These are phyloP conservation scores for Mortierella antarctica DNA, from an alignment of 192 early-diverging fungal genomes.

Conservation along the genomic window DNA sequence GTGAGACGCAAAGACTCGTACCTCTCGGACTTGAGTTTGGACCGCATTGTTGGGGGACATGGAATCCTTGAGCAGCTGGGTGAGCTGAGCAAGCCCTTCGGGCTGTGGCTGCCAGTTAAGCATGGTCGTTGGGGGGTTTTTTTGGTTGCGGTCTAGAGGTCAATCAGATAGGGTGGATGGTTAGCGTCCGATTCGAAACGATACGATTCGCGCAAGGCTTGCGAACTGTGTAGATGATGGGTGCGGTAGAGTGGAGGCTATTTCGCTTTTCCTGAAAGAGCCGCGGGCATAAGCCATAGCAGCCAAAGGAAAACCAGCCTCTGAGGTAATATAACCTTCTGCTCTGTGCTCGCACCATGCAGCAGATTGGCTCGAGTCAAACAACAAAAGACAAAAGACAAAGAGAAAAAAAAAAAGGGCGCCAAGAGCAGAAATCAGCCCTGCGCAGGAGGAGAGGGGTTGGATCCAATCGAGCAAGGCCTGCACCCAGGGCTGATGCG, in stretches of 20 bases:
- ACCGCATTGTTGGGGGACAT: constrained; percentile 74
- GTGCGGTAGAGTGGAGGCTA: too few species aligned
- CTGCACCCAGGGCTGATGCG: too few species aligned
- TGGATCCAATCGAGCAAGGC: too few species aligned
- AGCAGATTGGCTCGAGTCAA: neutral
- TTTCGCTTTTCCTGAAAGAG: too few species aligned
- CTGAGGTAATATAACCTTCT: too few species aligned
- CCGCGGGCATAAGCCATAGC: too few species aligned
- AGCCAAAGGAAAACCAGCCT: too few species aligned
- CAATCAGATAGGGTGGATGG: neutral
- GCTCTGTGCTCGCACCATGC: too few species aligned
- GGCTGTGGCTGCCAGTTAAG: constrained; percentile 82
- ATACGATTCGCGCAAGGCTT: too few species aligned
- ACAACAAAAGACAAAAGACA: neutral
- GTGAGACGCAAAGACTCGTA: constrained; percentile 44
- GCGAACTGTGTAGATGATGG: neutral
- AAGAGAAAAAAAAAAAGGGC: neutral
- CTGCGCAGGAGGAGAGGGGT: too few species aligned
- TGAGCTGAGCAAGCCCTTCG: constrained; percentile 80
- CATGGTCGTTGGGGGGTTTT: constrained; percentile 15
- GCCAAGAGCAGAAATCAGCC: neutral
- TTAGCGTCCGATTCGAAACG: too few species aligned
- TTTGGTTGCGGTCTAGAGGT: too few species aligned
- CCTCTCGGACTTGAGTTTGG: constrained; percentile 80
- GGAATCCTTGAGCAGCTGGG: constrained; percentile 80